Base-by-base conservation (phyloP, 805 yeast species). In the Candida manassasensis region DNA sequence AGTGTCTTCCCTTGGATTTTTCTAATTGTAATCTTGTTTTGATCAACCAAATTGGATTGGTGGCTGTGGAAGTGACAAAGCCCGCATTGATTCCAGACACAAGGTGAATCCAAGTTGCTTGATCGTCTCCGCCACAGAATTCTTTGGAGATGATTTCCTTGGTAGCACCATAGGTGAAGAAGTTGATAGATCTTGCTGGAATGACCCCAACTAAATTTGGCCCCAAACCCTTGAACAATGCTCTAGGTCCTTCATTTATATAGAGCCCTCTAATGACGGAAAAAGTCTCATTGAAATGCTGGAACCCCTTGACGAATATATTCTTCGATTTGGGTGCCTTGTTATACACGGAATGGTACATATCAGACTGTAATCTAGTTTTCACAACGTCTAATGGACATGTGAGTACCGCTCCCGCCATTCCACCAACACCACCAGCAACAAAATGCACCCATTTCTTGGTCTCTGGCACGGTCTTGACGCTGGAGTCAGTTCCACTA, bases 141-240 rank as follows among this genome's bases (percentile, higher is more conserved):
- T 73, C 67, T 13, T 63, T 63, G 6, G 86, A 71, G n/a, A 88
- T 58, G 11, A 83, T 34, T 16, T 84, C 90, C 52, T 93, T 93
- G 4, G 94, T 78, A n/a, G 85, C 70, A n/a, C 97, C 96, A 57
- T 93, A 93, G 0, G 97, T 87, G 69, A 89, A 89, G 57, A 93
- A 93, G 59, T 93, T 93, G 44, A 93, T 94, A 19, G 96, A 84
- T 57, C 99, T 73, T 1, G 99, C 97, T 0, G 99, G 99, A 27
- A 93, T 90, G 11, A 93, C 97, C 36, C 99, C 99, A 12, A 90
- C 94, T 47, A 93, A 68, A 50, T 90, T 93, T 7, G 99, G 98
- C 0, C 98, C 98, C 34, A 93, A 65, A 9, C 99, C 99, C 61
- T 85, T 84, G 61, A 93, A 93, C 30, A 93, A 66, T 3, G 97